Evolutionary conservation across 148 eudicot genomes (phyloP).

Genomic region (Arbutus unedo): DNA sequence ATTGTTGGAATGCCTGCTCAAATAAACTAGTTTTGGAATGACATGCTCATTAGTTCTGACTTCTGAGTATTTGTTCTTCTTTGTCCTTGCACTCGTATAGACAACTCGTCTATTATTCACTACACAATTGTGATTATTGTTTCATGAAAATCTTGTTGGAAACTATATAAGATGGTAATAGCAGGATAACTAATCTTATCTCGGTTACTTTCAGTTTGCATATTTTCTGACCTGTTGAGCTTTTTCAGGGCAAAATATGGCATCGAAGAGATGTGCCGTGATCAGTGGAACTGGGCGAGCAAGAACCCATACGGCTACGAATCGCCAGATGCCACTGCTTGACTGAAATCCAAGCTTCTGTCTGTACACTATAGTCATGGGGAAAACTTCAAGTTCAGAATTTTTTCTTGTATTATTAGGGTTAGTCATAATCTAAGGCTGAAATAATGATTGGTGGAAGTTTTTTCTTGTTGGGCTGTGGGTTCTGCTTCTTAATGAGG

Average conservation of each 20-base stretch:
- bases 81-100: background rate
- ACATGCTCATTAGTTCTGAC: background rate
- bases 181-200: background rate
- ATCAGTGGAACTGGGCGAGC: constrained; percentile 97
- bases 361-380: background rate
- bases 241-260: constrained; percentile 75
- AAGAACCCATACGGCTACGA: constrained; percentile 84
- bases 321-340: constrained; percentile 34
- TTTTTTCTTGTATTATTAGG: background rate
- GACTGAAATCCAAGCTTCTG: constrained; percentile 14
- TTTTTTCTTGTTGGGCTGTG: background rate
- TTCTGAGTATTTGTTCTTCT: background rate
- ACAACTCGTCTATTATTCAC: background rate
- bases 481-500: background rate
- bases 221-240: background rate
- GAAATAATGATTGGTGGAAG: background rate
- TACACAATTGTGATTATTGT: background rate
- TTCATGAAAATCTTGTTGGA: background rate
- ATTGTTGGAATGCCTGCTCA: background rate
- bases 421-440: background rate
- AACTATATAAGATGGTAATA: background rate
- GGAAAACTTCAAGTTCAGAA: background rate
- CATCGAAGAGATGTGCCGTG: constrained; percentile 85
- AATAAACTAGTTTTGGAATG: background rate
- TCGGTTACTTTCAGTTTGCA: background rate